These are phyloP conservation scores for Yamadazyma jaroonii DNA, from an alignment of 1,139 yeast species.

Conservation along the genomic window DNA sequence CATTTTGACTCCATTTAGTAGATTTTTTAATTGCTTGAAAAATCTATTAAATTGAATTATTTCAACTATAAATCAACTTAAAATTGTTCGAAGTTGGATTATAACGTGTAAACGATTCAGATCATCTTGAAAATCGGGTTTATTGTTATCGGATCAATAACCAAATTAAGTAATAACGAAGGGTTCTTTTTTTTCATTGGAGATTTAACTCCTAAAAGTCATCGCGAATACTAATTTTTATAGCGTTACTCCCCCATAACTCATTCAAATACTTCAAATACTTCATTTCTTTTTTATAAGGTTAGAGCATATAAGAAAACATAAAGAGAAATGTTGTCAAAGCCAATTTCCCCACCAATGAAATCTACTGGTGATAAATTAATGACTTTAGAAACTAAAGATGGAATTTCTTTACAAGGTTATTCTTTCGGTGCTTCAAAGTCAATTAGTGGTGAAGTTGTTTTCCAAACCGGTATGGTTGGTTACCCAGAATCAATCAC, in stretches of 20 bases:
- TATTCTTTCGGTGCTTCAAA: conserved; percentile 95
- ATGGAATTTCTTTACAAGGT: conserved; percentile 89
- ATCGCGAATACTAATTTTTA: conserved; percentile 4
- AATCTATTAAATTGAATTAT: too few relatives aligned
- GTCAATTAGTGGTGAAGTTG: conserved; percentile 94
- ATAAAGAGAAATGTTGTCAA: conserved; percentile 29
- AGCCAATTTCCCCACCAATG: conserved; percentile 88
- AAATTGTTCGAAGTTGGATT: too few relatives aligned
- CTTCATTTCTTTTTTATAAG: neutral
- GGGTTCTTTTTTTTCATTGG: too few relatives aligned
- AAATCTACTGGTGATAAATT: conserved; percentile 76
- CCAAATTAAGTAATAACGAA: too few relatives aligned
- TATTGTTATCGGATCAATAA: too few relatives aligned
- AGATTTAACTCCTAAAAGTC: neutral
- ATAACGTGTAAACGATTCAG: too few relatives aligned
- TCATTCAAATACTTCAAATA: neutral
- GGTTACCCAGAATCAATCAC: conserved; percentile 99
- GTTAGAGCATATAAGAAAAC: neutral
- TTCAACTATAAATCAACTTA: too few relatives aligned
- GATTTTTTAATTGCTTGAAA: too few relatives aligned
- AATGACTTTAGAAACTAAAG: conserved; percentile 88
- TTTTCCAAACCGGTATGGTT: conserved; percentile 99
- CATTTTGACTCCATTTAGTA: too few relatives aligned
- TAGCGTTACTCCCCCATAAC: conserved; percentile 4
- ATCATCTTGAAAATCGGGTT: too few relatives aligned